Base-by-base conservation (phyloP, 2,329 filamentous ascomycete genomes). In the Pseudogymnoascus sp. region DNA sequence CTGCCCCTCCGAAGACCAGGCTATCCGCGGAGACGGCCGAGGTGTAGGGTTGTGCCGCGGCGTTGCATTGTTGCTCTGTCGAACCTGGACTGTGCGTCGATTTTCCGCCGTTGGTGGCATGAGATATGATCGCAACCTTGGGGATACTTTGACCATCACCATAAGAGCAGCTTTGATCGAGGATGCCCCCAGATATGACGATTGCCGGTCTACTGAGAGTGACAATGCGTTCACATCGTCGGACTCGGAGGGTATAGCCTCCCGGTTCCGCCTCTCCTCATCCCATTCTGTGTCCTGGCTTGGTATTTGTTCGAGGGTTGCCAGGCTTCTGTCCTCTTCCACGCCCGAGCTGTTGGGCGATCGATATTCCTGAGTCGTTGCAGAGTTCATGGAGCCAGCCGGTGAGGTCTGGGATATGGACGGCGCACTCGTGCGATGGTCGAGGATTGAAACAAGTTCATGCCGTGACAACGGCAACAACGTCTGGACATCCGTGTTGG, bases 91-190 rank as follows among this genome's bases (percentile, higher is more conserved):
- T 26, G 64, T 52, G 61, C 69, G 67, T 52, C 68, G 69, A 11
- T 65, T 69, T 10, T 38, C 45, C 21, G 58, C 66, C 39, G 64
- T 64, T 29, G 63, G 43, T 43, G 70, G 67, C 10, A 78, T 73
- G 61, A 83, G 78, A 62, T 79, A 77, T 1, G 77, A 72, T 41
- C 77, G 74, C 29, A 78, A 77, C 16, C 77, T 76, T 2, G 82
- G 82, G 62, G 81, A 81, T 49, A 82, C 78, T 73, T 77, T 67
- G 11, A 73, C 68, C 71, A 91, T 90, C 55, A 90, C 87, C 75
- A 89, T 84, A 37, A 91, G 78, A 1, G 87, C 87, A 1, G 88
- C 88, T 69, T 89, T 88, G 69, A 91, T 88, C 5, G 88, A 91
- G 0, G 88, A 91, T 14, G 89, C 86, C 1, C 88, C 88, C 3